A percentile compares a stretch with the other conserved stretches of the same genome.
Evolutionary conservation across 495 filamentous ascomycete genomes (phyloP).

Genomic region (Neurospora sp.): DNA sequence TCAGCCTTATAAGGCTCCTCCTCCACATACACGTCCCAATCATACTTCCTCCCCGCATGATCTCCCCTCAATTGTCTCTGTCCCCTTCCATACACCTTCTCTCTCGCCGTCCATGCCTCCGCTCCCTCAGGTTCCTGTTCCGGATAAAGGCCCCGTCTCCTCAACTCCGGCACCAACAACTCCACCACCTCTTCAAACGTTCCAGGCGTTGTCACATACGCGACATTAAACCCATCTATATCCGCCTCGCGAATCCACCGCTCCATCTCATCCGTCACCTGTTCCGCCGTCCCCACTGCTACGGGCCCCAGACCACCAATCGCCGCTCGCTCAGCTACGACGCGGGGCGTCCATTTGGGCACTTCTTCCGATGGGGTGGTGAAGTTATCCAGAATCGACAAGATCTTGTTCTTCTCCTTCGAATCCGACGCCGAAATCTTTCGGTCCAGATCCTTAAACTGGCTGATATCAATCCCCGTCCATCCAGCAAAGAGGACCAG

Average conservation of each 20-base stretch:
- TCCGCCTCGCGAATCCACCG: constrained; percentile 51
- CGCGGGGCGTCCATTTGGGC: constrained; percentile 42
- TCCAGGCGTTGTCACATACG: constrained; percentile 34
- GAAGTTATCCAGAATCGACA: constrained; percentile 40
- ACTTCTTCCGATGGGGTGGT: constrained; percentile 40
- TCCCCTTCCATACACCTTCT: constrained; percentile 50
- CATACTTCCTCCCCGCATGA: constrained; percentile 45
- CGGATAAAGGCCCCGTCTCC: constrained; percentile 28
- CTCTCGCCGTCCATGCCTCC: constrained; percentile 44
- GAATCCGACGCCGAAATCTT: constrained; percentile 44
- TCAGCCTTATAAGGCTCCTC: constrained; percentile 24
- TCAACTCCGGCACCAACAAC: constrained; percentile 32
- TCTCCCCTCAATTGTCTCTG: constrained; percentile 43
- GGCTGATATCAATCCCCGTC: constrained; percentile 53
- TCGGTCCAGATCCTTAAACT: constrained; percentile 33
- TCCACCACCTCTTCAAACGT: constrained; percentile 38
- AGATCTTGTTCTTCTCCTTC: constrained; percentile 42
- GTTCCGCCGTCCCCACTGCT: constrained; percentile 43
- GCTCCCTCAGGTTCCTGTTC: constrained; percentile 24
- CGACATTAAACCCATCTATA: constrained; percentile 55
- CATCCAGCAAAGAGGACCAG: constrained; percentile 51
- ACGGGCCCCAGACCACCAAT: constrained; percentile 48
- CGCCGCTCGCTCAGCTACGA: constrained; percentile 45
- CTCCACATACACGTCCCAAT: constrained; percentile 49
- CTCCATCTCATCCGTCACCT: constrained; percentile 53